Conservation (phyloP, 352 stramenopile genomes). For the Pythium biforme region DNA sequence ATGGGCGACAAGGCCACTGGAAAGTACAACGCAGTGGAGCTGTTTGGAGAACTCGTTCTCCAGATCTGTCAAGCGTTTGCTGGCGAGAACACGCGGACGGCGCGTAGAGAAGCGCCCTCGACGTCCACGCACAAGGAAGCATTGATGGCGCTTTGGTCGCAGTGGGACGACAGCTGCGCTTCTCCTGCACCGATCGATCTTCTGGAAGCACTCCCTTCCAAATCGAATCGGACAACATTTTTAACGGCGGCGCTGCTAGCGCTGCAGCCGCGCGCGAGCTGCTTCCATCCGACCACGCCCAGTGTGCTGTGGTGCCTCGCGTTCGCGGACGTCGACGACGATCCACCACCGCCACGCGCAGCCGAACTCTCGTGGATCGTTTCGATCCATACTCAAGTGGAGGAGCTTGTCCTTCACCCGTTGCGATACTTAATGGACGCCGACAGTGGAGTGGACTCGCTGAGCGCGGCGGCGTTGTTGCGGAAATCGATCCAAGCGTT, state of each 20-base stretch:
- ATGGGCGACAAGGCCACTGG: not conserved
- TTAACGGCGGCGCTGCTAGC: conserved; percentile 6
- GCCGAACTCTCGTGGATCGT: conserved; percentile 10
- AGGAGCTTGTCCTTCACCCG: not conserved
- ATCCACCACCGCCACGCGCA: not conserved
- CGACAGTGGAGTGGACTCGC: not conserved
- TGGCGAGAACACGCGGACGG: too few relatives aligned
- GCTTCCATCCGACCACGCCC: not conserved
- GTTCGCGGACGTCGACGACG: conserved; percentile 10
- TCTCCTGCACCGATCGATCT: not conserved
- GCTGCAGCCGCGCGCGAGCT: conserved; percentile 2
- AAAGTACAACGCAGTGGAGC: not conserved
- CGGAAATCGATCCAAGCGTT: not conserved
- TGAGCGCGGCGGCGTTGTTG: not conserved
- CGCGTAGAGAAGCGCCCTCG: too few relatives aligned
- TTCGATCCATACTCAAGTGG: not conserved
- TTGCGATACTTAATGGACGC: not conserved
- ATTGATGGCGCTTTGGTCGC: conserved; percentile 5
- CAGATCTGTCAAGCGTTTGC: not conserved
- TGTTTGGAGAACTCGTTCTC: not conserved
- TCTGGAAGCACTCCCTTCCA: not conserved
- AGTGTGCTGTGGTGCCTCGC: conserved; percentile 4
- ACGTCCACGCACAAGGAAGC: too few relatives aligned
- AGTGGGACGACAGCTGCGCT: not conserved
- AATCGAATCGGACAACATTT: not conserved